These are phyloP conservation scores for Ramularia collo-cygni DNA, from an alignment of 2,329 filamentous ascomycete genomes.

Conservation along the genomic window DNA sequence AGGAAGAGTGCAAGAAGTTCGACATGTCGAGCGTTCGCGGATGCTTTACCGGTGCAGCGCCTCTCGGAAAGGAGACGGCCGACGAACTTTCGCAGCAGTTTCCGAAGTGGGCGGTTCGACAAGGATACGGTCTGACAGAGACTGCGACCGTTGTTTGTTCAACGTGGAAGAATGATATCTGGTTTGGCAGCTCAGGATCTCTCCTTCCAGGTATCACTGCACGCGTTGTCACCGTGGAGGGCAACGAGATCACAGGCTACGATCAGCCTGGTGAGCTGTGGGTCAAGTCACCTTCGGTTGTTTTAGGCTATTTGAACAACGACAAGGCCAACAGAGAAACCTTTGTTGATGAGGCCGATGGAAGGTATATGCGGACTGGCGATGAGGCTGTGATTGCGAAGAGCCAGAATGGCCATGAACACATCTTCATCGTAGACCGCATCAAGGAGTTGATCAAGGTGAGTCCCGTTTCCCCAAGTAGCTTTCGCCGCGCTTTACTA, in stretches of 20 bases:
- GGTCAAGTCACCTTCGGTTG: slow-evolving; percentile 68
- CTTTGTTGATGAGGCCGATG: slow-evolving; percentile 54
- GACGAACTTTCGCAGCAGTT: slow-evolving; percentile 55
- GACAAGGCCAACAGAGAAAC: slow-evolving; percentile 68
- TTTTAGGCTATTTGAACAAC: slow-evolving; percentile 81
- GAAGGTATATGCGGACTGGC: slow-evolving; percentile 68
- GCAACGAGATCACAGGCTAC: slow-evolving; percentile 61
- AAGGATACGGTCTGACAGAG: slow-evolving; percentile 69
- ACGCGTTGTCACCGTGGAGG: slow-evolving; percentile 62
- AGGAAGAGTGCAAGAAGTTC: slow-evolving; percentile 55
- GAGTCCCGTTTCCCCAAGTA: too few species aligned
- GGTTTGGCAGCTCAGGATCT: slow-evolving; percentile 64
- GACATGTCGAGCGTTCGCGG: slow-evolving; percentile 61
- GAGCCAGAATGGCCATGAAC: slow-evolving; percentile 62
- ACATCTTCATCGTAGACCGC: slow-evolving; percentile 78
- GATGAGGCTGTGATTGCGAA: slow-evolving; percentile 70
- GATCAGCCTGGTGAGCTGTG: slow-evolving; percentile 75
- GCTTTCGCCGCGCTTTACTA: too few species aligned
- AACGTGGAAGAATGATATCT: slow-evolving; percentile 56
- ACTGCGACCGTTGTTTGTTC: slow-evolving; percentile 63
- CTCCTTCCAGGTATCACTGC: slow-evolving; percentile 59
- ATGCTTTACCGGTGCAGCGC: slow-evolving; percentile 71
- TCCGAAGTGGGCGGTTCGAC: slow-evolving; percentile 56
- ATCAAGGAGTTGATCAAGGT: slow-evolving; percentile 54
- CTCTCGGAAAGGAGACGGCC: slow-evolving; percentile 66